Base-by-base conservation (phyloP, 2,329 filamentous ascomycete genomes). In the Diaporthe sp. region DNA sequence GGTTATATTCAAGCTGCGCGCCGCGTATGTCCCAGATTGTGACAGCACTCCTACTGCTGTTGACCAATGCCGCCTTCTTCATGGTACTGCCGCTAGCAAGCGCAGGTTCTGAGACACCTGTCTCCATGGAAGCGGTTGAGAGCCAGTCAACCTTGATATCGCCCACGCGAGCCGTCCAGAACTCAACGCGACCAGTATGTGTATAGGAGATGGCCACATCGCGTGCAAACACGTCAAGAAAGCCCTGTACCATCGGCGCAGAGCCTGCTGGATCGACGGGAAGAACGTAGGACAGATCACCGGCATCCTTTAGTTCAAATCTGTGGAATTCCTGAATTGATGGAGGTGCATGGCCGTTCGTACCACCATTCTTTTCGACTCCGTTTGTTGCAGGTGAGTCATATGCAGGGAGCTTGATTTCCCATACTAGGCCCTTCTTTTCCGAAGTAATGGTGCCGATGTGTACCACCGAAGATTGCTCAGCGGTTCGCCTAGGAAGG, bases 11-110 rank as follows among this genome's bases (percentile, higher is more conserved):
- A 8, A 98, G 88, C 77, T 95, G 93, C 2, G 92, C 92, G 73
- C 93, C 94, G 77, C 93, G 91, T 15, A 95, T 94, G 81, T 98
- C 96, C 96, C 96, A 98, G 68, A 98, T 98, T 0, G 94, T 97
- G 68, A 98, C 85, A 55, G 92, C 91, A 0, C 93, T 95, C 77
- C 93, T 91, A 20, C 89, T 87, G 4, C 90, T 88, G 81, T 97
- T 94, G 47, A 97, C 94, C 28, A 98, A 85, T 5, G 95, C 95
- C 34, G 94, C 94, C 83, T 97, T 98, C 77, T 96, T 93, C 80
- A 96, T 93, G 12, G 93, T 96, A 79, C 94, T 97, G 20, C 94
- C 95, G 81, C 95, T 97, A 15, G 94, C 94, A 39, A 98, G 88
- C 0, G 94, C 92, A 34, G 94, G 94, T 39, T 93, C 90, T 0